Percentiles rank a stretch among this genome's conserved stretches.
phyloP scores from a whole-genome alignment of 2,329 filamentous ascomycete genomes.

The Fusarium sp. region DNA sequence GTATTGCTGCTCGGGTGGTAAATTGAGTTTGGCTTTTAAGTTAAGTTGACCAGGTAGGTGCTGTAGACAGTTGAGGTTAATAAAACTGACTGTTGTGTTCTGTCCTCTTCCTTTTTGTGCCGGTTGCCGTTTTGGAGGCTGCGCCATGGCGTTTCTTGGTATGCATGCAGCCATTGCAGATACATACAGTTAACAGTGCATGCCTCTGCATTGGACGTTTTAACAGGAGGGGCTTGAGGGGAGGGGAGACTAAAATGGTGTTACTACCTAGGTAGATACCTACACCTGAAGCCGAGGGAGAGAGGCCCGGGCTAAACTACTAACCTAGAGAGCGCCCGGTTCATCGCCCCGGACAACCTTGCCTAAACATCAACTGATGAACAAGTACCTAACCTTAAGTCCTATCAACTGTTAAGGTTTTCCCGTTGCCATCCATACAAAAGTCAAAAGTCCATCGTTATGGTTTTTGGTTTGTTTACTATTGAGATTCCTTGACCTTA shows the following conservation, averaged over 20 bases:
- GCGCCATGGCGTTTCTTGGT: constrained; percentile 22
- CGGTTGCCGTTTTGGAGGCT: constrained; percentile 27
- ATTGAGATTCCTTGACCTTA: not conserved
- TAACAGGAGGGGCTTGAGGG: constrained; percentile 2
- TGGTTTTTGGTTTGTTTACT: constrained; percentile 7
- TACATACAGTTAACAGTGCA: not conserved
- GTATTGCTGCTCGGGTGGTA: constrained; percentile 2
- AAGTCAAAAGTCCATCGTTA: not conserved
- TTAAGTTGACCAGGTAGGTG: not conserved
- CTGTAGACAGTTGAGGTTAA: not conserved
- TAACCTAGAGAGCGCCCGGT: not conserved
- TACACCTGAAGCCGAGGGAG: not conserved
- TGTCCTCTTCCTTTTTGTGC: constrained; percentile 10
- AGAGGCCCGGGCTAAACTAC: too few species aligned
- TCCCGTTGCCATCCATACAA: not conserved
- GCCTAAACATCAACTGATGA: not conserved
- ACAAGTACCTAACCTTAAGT: not conserved
- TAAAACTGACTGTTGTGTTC: not conserved
- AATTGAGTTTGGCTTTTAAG: constrained; percentile 17
- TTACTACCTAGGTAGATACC: not conserved
- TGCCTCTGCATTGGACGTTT: constrained; percentile 9
- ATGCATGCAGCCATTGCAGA: constrained; percentile 8
- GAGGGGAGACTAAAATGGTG: constrained; percentile 7
- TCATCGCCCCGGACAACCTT: constrained; percentile 30
- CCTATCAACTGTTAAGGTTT: constrained; percentile 7